A percentile compares a stretch with the other conserved stretches of the same genome.
Evolutionary conservation across 768 basidiomycete genomes (phyloP).

Genomic region (Scleroderma bovista): DNA sequence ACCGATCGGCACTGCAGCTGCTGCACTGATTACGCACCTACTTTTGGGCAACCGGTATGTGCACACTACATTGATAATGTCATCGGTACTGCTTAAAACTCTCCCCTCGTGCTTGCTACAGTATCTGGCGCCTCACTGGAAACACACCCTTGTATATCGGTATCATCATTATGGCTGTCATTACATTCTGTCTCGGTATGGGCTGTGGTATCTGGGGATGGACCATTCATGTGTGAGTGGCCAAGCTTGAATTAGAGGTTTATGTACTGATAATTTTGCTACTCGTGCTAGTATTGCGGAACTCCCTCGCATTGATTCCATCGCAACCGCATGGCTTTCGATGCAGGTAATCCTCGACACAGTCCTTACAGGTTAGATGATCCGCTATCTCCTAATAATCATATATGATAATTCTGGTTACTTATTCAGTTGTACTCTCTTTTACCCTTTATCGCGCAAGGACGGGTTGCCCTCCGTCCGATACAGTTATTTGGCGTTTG

Average conservation of each 20-base stretch:
- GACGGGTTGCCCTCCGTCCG: slow-evolving; percentile 45
- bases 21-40: slow-evolving; percentile 40
- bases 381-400: background rate
- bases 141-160: slow-evolving; percentile 19
- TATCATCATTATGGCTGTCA: slow-evolving; percentile 29
- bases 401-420: background rate
- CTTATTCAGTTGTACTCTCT: slow-evolving; percentile 13
- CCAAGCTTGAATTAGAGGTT: background rate
- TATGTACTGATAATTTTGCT: background rate
- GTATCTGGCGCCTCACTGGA: background rate
- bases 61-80: background rate
- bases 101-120: background rate
- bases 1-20: slow-evolving; percentile 39
- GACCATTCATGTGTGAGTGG: slow-evolving; percentile 34
- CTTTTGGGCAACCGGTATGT: slow-evolving; percentile 41
- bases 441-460: slow-evolving; percentile 33
- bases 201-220: slow-evolving; percentile 41
- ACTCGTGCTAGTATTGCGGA: slow-evolving; percentile 31
- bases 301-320: slow-evolving; percentile 34
- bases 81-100: background rate
- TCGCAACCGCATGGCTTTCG: slow-evolving; percentile 40
- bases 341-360: slow-evolving; percentile 40
- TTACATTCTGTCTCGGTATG: slow-evolving; percentile 39
- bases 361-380: slow-evolving; percentile 34
- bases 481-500: slow-evolving; percentile 46